Evolutionary conservation across 768 basidiomycete genomes (phyloP), one percentile per base, ranked within the genome.

Genomic region (Mycena galopus): DNA sequence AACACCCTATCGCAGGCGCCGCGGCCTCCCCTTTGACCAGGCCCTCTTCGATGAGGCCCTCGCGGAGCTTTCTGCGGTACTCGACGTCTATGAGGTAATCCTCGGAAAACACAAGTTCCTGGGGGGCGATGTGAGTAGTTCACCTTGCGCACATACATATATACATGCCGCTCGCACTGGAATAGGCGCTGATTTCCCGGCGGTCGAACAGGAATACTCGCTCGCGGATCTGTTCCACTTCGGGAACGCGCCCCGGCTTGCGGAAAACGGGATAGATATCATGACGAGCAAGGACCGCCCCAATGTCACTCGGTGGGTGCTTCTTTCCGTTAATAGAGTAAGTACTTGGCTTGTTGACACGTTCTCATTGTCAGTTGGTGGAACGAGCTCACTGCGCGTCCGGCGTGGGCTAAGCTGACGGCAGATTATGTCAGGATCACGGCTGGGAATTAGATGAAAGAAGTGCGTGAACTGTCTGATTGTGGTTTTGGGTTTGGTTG

Each of bases 51-150:
- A 84, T 14, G 78, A 81, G 58, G 74, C 71, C 2, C 69, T 85
- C 27, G 76, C 75, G 1, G 75, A 75, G 14, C 76, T 88, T 19
- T 80, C 79, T 1, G 75, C 73, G 7, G 86, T 83, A 53, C 82
- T 92, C 3, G 85, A 88, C n/a, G 87, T 77, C 7, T 92, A 91
- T 73, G 86, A 92, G 12, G 75, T 73, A 19, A 88, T 92, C 56
- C 82, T 92, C 19, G 77, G 80, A 19, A 90, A 88, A 77, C 85
- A 87, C 30, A 79, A 82, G 44, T 92, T 89, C 75, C 77, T 91
- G 27, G 65, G 33, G 7, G 65, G 65, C 16, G 65, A 65, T 42
- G 65, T 65, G 27, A 56, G 65, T 61, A 27, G 35, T 33, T 58
- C 47, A 27, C 14, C n/a, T 37, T 21, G 42, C 42, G 44, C 35